Conservation (phyloP, 2,329 filamentous ascomycete species). For the Ambrosiella cleistominuta region DNA sequence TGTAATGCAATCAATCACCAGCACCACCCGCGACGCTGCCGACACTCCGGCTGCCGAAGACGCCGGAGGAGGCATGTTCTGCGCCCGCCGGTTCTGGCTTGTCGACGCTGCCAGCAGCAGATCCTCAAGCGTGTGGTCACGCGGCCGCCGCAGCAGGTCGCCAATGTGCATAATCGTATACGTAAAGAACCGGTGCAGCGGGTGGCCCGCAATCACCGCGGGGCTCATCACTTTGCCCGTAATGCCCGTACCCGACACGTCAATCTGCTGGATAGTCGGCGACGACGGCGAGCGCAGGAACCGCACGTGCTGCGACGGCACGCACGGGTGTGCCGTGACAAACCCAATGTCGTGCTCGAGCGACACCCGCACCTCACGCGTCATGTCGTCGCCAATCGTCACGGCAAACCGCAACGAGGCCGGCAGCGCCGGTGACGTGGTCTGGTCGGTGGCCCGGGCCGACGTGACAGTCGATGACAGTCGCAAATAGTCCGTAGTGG, state of each 20-base stretch:
- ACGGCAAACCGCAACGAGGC: slow-evolving; percentile 22
- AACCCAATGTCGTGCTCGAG: slow-evolving; percentile 44
- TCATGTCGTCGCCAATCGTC: slow-evolving; percentile 17
- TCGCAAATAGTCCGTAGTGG: slow-evolving; percentile 2
- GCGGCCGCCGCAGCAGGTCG: slow-evolving; percentile 31
- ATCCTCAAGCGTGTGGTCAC: slow-evolving; percentile 28
- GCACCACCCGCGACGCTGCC: slow-evolving; percentile 11
- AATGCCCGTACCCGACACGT: slow-evolving; percentile 29
- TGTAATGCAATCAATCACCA: slow-evolving; percentile 48
- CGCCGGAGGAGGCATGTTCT: slow-evolving; percentile 17
- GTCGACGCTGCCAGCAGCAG: slow-evolving; percentile 23
- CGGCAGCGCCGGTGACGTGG: slow-evolving; percentile 20
- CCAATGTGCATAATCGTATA: slow-evolving; percentile 42
- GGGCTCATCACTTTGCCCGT: slow-evolving; percentile 27
- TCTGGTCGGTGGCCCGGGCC: slow-evolving; percentile 16
- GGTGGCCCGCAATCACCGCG: slow-evolving; percentile 38
- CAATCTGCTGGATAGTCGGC: slow-evolving; percentile 40
- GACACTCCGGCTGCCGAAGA: too few species aligned
- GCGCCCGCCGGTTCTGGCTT: slow-evolving; percentile 17
- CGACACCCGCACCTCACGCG: slow-evolving; percentile 21
- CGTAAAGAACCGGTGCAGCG: slow-evolving; percentile 44
- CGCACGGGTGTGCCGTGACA: slow-evolving; percentile 48
- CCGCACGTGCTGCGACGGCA: slow-evolving; percentile 37
- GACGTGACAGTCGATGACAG: slow-evolving; percentile 11
- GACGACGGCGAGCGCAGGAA: slow-evolving; percentile 42